Evolutionary conservation across 768 basidiomycete species (phyloP), one percentile per base, ranked within the genome.

Genomic region (Tulasnella sp.): DNA sequence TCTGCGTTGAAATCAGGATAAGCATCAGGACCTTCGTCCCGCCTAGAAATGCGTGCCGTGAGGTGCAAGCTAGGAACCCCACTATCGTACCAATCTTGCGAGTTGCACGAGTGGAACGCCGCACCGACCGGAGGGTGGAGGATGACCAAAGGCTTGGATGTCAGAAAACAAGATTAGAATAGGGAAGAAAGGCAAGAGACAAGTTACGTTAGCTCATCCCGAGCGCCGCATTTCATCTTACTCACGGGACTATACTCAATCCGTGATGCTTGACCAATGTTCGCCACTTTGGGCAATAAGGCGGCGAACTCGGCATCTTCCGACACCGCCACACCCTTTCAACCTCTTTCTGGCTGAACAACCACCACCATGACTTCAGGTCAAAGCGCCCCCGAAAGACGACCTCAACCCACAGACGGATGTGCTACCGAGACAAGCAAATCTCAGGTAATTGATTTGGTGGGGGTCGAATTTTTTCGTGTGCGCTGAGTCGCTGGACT

Each of bases 281-380:
- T 26, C 15, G 61, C 61, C 61, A 18, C 61, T 67, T 67, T 16
- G 15, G 61, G 61, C 32, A 67, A 67, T 23, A 11, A 26, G 11
- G 32, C 61, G 61, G 61, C n/a, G 61, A 67, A 16, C 61, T 67
- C 61, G 61, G 61, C 13, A 67, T 67, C 15, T 67, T 67, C 61
- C 23, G 26, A 67, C 61, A 11, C 61, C 61, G 61, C 15, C 26
- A 32, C 61, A 67, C 29, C 61, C 61, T 67, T 67, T 67, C 16
- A 67, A 67, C 61, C 61, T 67, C 61, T 67, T 67, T 67, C 61
- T 35, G 61, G 61, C 15, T 29, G 32, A 67, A 35, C 61, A 26
- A 67, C 61, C 61, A 67, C 61, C 61, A 67, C 61, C 61, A 67
- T 67, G 61, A 67, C 61, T 67, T 67, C 61, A 67, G 61, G 32